Conservation (phyloP, 331 rosid genomes). For the Pyrus hybrid region DNA sequence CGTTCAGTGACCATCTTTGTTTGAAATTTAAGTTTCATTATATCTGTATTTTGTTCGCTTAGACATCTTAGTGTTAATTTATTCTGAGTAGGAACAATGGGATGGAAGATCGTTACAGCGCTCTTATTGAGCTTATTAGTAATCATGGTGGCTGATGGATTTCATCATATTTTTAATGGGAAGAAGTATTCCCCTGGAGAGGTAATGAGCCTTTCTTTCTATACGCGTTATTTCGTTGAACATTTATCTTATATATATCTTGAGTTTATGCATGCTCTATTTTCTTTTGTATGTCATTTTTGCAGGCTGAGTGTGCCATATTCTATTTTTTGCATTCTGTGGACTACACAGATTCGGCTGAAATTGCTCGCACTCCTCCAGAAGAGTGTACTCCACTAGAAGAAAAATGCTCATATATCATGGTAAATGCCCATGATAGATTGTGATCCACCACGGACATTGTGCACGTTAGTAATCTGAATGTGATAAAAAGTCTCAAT, state of each 20-base stretch:
- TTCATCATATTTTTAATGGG: conserved; percentile 53
- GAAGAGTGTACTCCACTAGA: conserved; percentile 31
- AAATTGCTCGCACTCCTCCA: conserved; percentile 73
- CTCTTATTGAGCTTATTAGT: conserved; percentile 47
- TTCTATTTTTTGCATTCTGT: conserved; percentile 58
- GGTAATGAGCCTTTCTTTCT: conserved; percentile 30
- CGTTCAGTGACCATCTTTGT: no score
- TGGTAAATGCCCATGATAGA: no score
- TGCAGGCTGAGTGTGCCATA: conserved; percentile 83
- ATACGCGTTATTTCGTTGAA: background rate
- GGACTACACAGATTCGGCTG: conserved; percentile 73
- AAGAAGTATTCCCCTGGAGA: conserved; percentile 66
- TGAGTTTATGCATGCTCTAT: background rate
- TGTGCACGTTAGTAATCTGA: no score
- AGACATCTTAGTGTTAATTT: no score
- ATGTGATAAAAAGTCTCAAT: no score
- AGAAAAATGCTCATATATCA: no score
- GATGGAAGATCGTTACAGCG: conserved; percentile 81
- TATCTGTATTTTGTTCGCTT: no score
- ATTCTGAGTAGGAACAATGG: conserved; percentile 43
- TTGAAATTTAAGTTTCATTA: background rate
- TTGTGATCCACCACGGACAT: no score
- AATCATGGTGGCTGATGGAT: conserved; percentile 36
- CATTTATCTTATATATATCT: background rate
- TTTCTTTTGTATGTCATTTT: background rate